phyloP scores from a whole-genome alignment of 805 yeast genomes.

The Suhomyces sp. region DNA sequence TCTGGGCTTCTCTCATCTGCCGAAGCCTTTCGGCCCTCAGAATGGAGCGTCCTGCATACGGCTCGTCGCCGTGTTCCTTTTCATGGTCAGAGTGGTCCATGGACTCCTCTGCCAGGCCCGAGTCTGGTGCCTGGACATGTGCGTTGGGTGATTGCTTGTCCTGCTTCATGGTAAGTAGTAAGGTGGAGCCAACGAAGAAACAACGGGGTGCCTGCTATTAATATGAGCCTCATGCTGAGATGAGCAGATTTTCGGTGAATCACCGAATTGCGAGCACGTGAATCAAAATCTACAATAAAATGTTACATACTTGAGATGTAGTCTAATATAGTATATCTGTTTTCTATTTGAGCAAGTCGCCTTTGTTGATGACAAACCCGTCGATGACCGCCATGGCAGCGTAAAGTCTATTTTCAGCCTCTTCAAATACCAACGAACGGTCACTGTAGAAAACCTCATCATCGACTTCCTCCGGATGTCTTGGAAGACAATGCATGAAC shows the following conservation, averaged over 20 bases:
- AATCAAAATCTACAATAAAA: too few relatives aligned
- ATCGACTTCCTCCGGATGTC: constrained; percentile 90
- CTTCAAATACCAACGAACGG: constrained; percentile 79
- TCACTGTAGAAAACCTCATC: constrained; percentile 90
- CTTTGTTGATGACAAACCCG: constrained; percentile 82
- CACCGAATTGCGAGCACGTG: neutral
- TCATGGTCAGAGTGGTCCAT: neutral
- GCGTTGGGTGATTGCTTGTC: neutral
- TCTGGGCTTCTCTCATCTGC: constrained; percentile 8
- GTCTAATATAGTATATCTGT: too few relatives aligned
- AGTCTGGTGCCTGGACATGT: neutral
- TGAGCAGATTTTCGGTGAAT: neutral
- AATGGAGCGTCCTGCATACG: constrained; percentile 1
- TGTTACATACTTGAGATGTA: too few relatives aligned
- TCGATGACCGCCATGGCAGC: constrained; percentile 95
- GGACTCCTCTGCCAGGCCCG: neutral
- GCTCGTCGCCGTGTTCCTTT: neutral
- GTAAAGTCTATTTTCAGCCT: constrained; percentile 93
- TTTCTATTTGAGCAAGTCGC: constrained; percentile 40
- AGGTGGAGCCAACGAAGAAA: too few relatives aligned
- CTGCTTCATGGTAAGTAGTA: neutral
- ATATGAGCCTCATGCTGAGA: neutral
- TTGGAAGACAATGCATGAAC: constrained; percentile 97
- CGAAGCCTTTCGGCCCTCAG: neutral
- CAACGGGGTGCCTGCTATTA: too few relatives aligned